Base-by-base conservation (phyloP, 495 filamentous ascomycete genomes). In the Durotheca rogersii region DNA sequence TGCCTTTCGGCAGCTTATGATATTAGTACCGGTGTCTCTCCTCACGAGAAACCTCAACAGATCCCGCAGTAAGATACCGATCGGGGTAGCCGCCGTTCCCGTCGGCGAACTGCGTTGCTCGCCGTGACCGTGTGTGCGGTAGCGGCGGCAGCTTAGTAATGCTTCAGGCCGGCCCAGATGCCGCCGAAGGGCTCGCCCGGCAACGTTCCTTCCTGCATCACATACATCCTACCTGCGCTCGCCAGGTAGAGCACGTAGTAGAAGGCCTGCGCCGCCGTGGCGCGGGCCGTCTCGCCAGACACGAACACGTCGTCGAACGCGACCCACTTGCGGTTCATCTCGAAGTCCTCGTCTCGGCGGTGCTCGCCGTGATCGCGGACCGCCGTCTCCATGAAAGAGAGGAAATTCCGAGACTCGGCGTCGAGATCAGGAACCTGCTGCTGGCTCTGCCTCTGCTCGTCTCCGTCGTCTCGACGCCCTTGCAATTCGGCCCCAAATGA, bases 221-320 rank as follows among this genome's bases (percentile, higher is more conserved):
- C 76, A 21, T 67, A 59, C 31, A 87, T 56, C 40, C 81, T 59
- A 0, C 74, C 76, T 69, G 81, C 87, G 7, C 83, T 89, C 7
- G 79, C 84, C 6, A 92, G 80, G 12, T 78, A 72, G 11, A 94
- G 77, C 9, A 83, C 74, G 67, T 92, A 84, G 66, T 87, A 79
- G 48, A 94, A 75, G 1, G 77, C 88, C 57, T 90, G 86, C 6
- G 83, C 84, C 29, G 85, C 86, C 0, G 89, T 80, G 11, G 75
- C 66, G 10, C 71, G 72, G 19, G 71, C 76, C 29, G 82, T 81
- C 17, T 75, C 64, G 16, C 40, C 47, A 1, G 76, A 75, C 16
- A 84, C 77, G 14, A 88, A 71, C 10, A 91, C 60, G 17, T 78
- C 66, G 39, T 81, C 79, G 60, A 94, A 89, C n/a, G 71, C 64